Conservation (phyloP, 768 basidiomycete species). For the Suillus placidus region DNA sequence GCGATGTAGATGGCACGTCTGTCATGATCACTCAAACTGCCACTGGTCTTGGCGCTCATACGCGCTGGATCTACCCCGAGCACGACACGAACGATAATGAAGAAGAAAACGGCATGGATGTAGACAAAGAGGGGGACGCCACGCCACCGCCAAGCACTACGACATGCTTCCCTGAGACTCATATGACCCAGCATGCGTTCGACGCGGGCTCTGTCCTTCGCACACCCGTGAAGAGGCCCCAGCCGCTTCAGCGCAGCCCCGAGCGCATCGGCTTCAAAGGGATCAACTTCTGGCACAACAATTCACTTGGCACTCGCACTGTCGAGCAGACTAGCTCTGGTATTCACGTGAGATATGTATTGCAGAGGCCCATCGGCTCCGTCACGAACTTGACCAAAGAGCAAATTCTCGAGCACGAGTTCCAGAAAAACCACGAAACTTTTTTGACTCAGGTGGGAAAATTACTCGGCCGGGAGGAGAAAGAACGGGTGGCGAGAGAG, state of each 20-base stretch:
- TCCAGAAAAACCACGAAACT: constrained; percentile 11
- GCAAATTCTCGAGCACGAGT: constrained; percentile 11
- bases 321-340: constrained; percentile 4
- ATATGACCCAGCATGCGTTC: constrained; percentile 21
- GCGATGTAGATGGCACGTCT: constrained; percentile 16
- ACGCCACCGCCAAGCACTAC: constrained; percentile 16
- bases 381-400: constrained; percentile 20
- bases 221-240: constrained; percentile 32
- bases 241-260: constrained; percentile 32
- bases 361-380: constrained; percentile 25
- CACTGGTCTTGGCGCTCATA: constrained; percentile 16
- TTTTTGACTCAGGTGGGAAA: constrained; percentile 28
- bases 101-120: constrained; percentile 12
- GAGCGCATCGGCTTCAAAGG: constrained; percentile 33
- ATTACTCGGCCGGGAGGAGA: constrained; percentile 7
- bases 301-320: constrained; percentile 16
- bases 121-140: constrained; percentile 15
- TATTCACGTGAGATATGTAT: constrained; percentile 20
- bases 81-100: constrained; percentile 13
- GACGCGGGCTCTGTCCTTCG: constrained; percentile 34
- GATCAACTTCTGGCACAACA: constrained; percentile 24
- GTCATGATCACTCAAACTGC: constrained; percentile 16
- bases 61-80: constrained; percentile 16
- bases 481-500: constrained; percentile 19
- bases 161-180: constrained; percentile 22